Evolutionary conservation across 306 rosid species (phyloP).

Genomic region (Amphicarpaea edgeworthii): DNA sequence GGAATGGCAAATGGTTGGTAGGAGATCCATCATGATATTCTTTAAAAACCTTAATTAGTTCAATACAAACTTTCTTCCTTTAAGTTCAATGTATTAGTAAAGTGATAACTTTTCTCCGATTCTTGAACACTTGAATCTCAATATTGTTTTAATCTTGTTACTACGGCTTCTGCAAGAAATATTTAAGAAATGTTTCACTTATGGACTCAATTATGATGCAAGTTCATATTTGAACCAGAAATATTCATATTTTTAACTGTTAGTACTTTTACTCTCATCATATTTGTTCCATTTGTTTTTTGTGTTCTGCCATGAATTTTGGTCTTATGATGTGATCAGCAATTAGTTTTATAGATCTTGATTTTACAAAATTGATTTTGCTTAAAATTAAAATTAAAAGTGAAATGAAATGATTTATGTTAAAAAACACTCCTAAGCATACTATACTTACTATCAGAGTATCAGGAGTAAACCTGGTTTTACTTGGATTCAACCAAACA

Average conservation of each 20-base stretch:
- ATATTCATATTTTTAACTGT: neutral
- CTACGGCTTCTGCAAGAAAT: slow-evolving; percentile 11
- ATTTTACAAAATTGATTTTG: neutral
- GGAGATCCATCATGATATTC: slow-evolving; percentile 13
- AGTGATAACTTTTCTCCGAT: neutral
- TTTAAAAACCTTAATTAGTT: neutral
- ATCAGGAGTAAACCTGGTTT: neutral
- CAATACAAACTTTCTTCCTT: neutral
- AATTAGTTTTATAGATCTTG: neutral
- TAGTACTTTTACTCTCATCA: neutral
- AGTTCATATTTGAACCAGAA: neutral
- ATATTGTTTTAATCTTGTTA: neutral
- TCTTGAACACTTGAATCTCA: neutral
- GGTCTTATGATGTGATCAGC: neutral
- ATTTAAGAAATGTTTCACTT: neutral
- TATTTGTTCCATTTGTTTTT: neutral
- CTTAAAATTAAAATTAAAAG: neutral
- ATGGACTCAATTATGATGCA: neutral
- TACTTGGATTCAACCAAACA: slow-evolving; percentile 6
- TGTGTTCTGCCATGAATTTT: neutral
- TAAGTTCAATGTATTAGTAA: neutral
- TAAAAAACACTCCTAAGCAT: neutral
- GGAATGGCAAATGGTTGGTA: slow-evolving; percentile 1
- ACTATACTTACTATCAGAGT: no score
- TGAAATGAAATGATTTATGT: neutral